These are phyloP conservation scores for Penicillium fimorum DNA, from an alignment of 495 filamentous ascomycete genomes.

Conservation along the genomic window DNA sequence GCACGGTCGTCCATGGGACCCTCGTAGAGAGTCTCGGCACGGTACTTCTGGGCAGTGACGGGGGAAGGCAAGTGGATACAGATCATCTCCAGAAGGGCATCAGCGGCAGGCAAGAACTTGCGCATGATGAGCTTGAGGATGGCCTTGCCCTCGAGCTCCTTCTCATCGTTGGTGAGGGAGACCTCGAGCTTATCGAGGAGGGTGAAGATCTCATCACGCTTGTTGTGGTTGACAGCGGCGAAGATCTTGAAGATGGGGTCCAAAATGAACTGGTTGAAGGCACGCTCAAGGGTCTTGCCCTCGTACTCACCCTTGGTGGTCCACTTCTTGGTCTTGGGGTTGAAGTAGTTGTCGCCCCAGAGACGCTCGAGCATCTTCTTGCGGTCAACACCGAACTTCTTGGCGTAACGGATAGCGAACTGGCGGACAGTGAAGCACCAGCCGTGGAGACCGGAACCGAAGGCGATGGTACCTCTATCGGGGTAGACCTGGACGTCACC, in stretches of 20 bases:
- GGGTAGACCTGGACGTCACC: slow-evolving; percentile 99
- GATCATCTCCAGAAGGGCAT: slow-evolving; percentile 99
- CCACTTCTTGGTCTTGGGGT: slow-evolving; percentile 99
- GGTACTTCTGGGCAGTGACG: slow-evolving; percentile 95
- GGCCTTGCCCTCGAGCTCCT: slow-evolving; percentile 91
- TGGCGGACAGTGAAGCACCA: slow-evolving; percentile 99
- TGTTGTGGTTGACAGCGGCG: slow-evolving; percentile 91
- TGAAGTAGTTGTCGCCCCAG: slow-evolving; percentile 99
- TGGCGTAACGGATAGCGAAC: slow-evolving; percentile 93
- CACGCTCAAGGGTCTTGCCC: slow-evolving; percentile 88
- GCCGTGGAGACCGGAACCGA: slow-evolving; percentile 99
- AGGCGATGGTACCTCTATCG: slow-evolving; percentile 92
- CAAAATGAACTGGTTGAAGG: slow-evolving; percentile 98
- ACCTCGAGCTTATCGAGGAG: slow-evolving; percentile 91
- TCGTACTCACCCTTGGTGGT: slow-evolving; percentile 77
- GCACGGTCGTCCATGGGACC: slow-evolving; percentile 89
- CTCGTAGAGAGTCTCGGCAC: slow-evolving; percentile 98
- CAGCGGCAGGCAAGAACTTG: slow-evolving; percentile 96
- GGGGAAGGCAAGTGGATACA: slow-evolving; percentile 98
- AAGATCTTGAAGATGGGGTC: slow-evolving; percentile 99
- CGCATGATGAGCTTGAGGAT: slow-evolving; percentile 97
- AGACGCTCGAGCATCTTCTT: slow-evolving; percentile 99
- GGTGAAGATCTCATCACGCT: slow-evolving; percentile 84
- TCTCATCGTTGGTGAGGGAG: slow-evolving; percentile 82
- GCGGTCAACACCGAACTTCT: slow-evolving; percentile 99